phyloP scores from a whole-genome alignment of 192 early-diverging fungal genomes.

The Entomortierella parvispora region DNA sequence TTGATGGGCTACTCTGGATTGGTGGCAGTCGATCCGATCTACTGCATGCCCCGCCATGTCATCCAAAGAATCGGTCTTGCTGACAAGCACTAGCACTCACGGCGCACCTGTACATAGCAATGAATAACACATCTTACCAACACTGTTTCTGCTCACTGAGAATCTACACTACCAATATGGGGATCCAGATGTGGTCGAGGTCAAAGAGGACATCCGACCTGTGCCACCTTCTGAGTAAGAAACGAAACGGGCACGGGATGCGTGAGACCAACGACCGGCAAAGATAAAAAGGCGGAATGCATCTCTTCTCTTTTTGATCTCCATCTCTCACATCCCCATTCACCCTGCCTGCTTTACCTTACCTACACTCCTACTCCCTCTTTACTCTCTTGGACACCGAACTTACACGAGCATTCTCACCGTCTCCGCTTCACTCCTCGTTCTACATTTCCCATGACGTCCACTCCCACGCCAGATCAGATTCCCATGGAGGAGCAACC shows the following conservation, averaged over 20 bases:
- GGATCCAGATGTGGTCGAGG: no score
- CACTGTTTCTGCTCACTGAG: not conserved
- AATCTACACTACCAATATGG: no score
- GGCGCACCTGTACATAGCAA: not conserved
- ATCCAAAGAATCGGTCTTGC: conserved; percentile 65
- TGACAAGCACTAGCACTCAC: conserved; percentile 40
- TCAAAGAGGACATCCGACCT: no score
- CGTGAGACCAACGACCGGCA: not conserved
- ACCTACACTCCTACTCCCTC: not conserved
- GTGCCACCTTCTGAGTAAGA: not conserved
- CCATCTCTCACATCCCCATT: not conserved
- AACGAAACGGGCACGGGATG: not conserved
- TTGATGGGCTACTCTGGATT: conserved; percentile 83
- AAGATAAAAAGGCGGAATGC: conserved; percentile 5
- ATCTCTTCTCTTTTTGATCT: not conserved
- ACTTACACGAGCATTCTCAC: conserved; percentile 1
- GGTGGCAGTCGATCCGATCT: conserved; percentile 86
- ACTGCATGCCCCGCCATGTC: conserved; percentile 83
- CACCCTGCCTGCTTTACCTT: not conserved
- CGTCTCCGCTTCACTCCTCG: not conserved
- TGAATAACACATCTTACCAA: not conserved
- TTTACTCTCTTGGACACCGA: not conserved
- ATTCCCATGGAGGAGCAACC: conserved; percentile 66
- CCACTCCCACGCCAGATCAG: conserved; percentile 47
- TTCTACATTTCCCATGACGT: conserved; percentile 17